Conservation (phyloP, 768 basidiomycete species). For the Termitomyces titanicus region DNA sequence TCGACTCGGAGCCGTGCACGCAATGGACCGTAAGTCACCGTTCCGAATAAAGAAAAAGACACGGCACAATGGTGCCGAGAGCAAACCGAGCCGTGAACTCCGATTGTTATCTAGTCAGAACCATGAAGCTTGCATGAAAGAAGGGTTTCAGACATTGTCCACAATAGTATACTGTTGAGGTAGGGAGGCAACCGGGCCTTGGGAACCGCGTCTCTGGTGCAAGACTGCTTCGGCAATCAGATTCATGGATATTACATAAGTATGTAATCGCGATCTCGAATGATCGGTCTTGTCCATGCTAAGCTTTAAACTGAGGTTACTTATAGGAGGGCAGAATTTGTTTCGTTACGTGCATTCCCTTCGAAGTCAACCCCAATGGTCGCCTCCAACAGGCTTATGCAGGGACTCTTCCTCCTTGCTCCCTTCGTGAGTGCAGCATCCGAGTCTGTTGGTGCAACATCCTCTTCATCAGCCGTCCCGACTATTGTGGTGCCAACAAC, state of each 20-base stretch:
- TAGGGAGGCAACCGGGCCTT: neutral
- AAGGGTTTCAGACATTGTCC: no score
- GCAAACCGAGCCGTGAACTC: neutral
- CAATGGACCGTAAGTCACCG: no score
- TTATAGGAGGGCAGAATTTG: neutral
- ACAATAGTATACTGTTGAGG: no score
- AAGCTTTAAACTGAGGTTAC: no score
- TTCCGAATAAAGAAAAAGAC: no score
- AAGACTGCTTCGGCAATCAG: neutral
- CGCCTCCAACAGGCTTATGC: slow-evolving; percentile 5
- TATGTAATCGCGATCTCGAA: neutral
- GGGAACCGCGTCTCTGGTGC: neutral
- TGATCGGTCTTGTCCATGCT: no score
- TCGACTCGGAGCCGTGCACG: no score
- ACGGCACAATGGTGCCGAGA: neutral
- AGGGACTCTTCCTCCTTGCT: slow-evolving; percentile 12
- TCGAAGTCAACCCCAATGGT: slow-evolving; percentile 7
- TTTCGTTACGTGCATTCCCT: neutral
- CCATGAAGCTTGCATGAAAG: no score
- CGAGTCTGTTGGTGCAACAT: neutral
- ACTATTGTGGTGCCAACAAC: slow-evolving; percentile 5
- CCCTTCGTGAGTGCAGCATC: slow-evolving; percentile 10
- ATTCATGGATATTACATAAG: slow-evolving; percentile 2
- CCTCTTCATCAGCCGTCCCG: neutral
- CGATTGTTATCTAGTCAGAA: neutral